Evolutionary conservation across 2,329 filamentous ascomycete genomes (phyloP), one percentile per base, ranked within the genome.

Genomic region (Fusarium sp.): DNA sequence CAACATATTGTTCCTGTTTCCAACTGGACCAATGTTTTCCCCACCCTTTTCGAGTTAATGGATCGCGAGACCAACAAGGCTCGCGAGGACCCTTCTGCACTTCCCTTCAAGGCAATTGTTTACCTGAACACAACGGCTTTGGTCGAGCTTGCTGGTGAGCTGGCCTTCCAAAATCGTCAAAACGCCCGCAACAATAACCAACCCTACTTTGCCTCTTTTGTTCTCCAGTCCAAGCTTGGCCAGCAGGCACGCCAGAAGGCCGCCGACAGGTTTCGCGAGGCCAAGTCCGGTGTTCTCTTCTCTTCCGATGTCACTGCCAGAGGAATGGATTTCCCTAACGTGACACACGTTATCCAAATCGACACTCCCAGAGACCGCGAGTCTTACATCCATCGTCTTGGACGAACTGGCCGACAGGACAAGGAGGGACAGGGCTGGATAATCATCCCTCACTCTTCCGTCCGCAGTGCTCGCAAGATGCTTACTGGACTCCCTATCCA

Each of bases 31-130:
- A 96, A 97, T 77, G 80, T 89, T 40, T 83, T 93, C 62, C 93
- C 96, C 17, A 80, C 90, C 4, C 77, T 98, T 20, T 84, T 96
- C 53, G 94, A 98, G 78, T 84, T 97, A 50, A 82, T 90, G 45
- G 81, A 89, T 54, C 85, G 86, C 34, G 88, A 91, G 70, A 77
- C 84, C n/a, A 70, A 82, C 28, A 79, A 81, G 23, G 76, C 80
- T 20, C 72, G 67, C 3, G 74, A 78, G 65, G 80, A 83, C 65
- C 77, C 72, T 3, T 76, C 77, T 6, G 72, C 64, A 5, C 78
- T 78, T 17, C 92, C 93, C 0, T 97, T 98, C 86, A 99, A 99
- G 84, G 93, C 93, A n/a, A 96, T 99, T 62, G 83, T 97, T 40
- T 99, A 97, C 81, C 91, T 95, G 77, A 92, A 92, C 73, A 93